phyloP scores from a whole-genome alignment of 2,329 filamentous ascomycete genomes.

The Aspergillus intermedius region DNA sequence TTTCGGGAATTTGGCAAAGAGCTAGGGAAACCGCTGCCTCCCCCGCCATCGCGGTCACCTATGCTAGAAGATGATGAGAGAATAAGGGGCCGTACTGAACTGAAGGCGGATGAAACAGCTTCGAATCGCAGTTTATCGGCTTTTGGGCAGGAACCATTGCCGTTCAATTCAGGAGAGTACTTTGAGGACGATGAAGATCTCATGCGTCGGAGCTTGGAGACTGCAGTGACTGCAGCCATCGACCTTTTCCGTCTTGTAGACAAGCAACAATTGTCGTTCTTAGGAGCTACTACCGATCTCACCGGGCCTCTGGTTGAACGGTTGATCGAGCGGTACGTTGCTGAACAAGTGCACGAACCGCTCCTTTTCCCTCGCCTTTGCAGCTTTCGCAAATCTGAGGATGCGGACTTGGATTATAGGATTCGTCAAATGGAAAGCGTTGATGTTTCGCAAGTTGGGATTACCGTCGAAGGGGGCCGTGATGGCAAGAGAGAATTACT shows the following conservation, averaged over 20 bases:
- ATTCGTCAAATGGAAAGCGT: conserved; percentile 90
- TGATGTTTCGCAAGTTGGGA: conserved; percentile 90
- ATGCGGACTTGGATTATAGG: conserved; percentile 79
- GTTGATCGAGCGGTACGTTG: conserved; percentile 88
- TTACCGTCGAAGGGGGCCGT: conserved; percentile 71
- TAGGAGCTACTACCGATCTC: conserved; percentile 87
- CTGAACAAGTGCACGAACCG: conserved; percentile 81
- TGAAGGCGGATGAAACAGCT: conserved; percentile 34
- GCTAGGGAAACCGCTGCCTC: conserved; percentile 76
- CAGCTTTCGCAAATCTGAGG: conserved; percentile 70
- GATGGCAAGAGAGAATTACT: conserved; percentile 76
- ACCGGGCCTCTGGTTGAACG: conserved; percentile 88
- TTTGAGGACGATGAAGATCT: conserved; percentile 86
- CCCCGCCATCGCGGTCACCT: conserved; percentile 50
- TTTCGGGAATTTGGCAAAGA: conserved; percentile 84
- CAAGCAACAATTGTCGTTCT: conserved; percentile 84
- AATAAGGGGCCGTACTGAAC: conserved; percentile 21
- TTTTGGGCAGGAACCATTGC: conserved; percentile 33
- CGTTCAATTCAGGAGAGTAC: conserved; percentile 59
- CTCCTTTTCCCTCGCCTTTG: conserved; percentile 79
- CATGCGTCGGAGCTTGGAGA: conserved; percentile 83
- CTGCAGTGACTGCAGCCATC: conserved; percentile 85
- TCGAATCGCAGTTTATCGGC: conserved; percentile 30
- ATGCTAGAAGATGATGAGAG: conserved; percentile 53
- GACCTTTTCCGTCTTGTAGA: conserved; percentile 94